A percentile compares a stretch with the other conserved stretches of the same genome.
These are phyloP conservation scores for Rachicladosporium sp. DNA, from an alignment of 2,329 filamentous ascomycete genomes.

Conservation along the genomic window DNA sequence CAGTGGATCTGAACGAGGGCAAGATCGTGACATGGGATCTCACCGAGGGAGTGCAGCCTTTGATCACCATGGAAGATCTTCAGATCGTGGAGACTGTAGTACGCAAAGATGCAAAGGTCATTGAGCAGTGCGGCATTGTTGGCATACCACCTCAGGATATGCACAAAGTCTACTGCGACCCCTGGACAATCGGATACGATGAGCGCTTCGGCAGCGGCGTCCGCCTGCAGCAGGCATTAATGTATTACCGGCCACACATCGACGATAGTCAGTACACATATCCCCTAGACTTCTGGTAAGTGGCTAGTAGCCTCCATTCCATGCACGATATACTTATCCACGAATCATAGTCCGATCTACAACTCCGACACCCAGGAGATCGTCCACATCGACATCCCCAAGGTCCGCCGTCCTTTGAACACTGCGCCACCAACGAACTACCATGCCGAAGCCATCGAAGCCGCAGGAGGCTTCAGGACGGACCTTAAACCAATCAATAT, in stretches of 20 bases:
- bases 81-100: slow-evolving; percentile 61
- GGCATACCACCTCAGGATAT: slow-evolving; percentile 70
- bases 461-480: slow-evolving; percentile 58
- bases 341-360: slow-evolving; percentile 49
- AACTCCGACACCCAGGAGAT: slow-evolving; percentile 65
- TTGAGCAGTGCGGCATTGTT: slow-evolving; percentile 71
- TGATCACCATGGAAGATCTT: slow-evolving; percentile 83
- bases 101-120: slow-evolving; percentile 69
- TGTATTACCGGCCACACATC: slow-evolving; percentile 78
- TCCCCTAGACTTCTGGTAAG: slow-evolving; percentile 76
- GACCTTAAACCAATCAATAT: slow-evolving; percentile 75
- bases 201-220: slow-evolving; percentile 66
- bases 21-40: slow-evolving; percentile 61
- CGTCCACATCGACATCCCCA: slow-evolving; percentile 70
- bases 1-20: slow-evolving; percentile 55
- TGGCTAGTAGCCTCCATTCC: too few species aligned
- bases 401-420: slow-evolving; percentile 59
- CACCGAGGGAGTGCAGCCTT: slow-evolving; percentile 62
- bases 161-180: slow-evolving; percentile 88
- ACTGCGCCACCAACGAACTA: slow-evolving; percentile 64
- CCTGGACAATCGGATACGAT: slow-evolving; percentile 88
- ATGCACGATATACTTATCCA: too few species aligned
- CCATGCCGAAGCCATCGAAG: slow-evolving; percentile 56
- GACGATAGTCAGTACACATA: slow-evolving; percentile 82
- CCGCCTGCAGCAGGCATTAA: slow-evolving; percentile 75